Conservation (phyloP, 257 asterid genomes). For the Nicotiana attenuata region DNA sequence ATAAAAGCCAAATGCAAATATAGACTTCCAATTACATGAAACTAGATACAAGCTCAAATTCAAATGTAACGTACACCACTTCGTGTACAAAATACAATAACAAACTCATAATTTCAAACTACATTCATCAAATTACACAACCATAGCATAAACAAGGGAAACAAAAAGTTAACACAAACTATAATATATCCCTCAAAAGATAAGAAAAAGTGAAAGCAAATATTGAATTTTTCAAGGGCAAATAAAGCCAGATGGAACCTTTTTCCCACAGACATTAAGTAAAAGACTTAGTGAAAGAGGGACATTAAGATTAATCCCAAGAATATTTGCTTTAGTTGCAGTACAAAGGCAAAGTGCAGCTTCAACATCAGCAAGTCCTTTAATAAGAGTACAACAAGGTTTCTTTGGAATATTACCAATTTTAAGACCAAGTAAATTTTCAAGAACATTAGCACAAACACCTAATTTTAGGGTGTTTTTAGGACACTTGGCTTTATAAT, state of each 20-base stretch:
- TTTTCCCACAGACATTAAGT: slow-evolving; percentile 44
- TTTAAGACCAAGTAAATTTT: slow-evolving; percentile 21
- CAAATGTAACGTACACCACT: not conserved
- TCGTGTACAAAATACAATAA: not conserved
- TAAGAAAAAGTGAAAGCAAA: too few relatives aligned
- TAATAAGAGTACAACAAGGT: slow-evolving; percentile 43
- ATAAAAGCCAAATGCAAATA: not conserved
- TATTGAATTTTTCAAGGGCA: slow-evolving; percentile 25
- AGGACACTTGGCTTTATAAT: slow-evolving; percentile 40
- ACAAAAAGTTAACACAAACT: too few relatives aligned
- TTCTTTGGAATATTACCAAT: slow-evolving; percentile 41
- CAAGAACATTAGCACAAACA: slow-evolving; percentile 44
- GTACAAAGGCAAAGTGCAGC: slow-evolving; percentile 60
- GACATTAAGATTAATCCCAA: slow-evolving; percentile 48
- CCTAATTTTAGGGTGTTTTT: slow-evolving; percentile 48
- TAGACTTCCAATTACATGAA: not conserved
- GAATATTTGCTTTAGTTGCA: slow-evolving; percentile 44
- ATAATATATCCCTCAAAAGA: too few relatives aligned
- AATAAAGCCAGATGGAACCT: slow-evolving; percentile 36
- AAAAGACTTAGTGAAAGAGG: slow-evolving; percentile 47
- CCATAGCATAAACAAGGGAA: not conserved
- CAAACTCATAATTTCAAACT: not conserved
- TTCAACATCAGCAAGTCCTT: slow-evolving; percentile 44
- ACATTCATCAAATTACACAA: not conserved
- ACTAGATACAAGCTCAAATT: not conserved